phyloP scores from a whole-genome alignment of 192 early-diverging fungal genomes.

The Dispira simplex region DNA sequence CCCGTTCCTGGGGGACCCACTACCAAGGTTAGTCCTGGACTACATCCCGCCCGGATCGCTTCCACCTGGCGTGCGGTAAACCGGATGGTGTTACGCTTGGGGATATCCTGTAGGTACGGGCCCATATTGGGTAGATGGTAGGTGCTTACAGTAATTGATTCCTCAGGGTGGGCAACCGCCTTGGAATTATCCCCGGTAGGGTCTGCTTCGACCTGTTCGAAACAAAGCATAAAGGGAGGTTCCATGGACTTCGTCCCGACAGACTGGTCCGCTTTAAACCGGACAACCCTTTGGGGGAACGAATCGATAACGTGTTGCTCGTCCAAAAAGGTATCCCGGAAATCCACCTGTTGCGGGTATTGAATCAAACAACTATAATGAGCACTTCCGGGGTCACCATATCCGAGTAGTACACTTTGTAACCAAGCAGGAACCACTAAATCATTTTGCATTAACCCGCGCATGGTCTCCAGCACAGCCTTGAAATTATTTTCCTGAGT shows the following conservation, averaged over 20 bases:
- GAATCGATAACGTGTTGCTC: conserved; percentile 54
- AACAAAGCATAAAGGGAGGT: conserved; percentile 66
- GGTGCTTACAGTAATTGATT: conserved; percentile 40
- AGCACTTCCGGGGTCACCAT: conserved; percentile 77
- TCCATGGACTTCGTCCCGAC: conserved; percentile 16
- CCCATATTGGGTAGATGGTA: conserved; percentile 52
- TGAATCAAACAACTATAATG: conserved; percentile 44
- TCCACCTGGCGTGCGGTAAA: conserved; percentile 79
- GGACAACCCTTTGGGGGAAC: conserved; percentile 28
- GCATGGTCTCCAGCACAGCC: conserved; percentile 76
- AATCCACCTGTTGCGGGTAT: conserved; percentile 43
- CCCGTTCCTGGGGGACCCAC: conserved; percentile 98
- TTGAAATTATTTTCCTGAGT: conserved; percentile 92
- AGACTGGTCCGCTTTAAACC: conserved; percentile 21
- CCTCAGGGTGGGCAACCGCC: conserved; percentile 15
- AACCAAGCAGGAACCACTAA: conserved; percentile 85
- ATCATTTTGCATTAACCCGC: conserved; percentile 73
- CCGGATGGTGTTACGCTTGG: conserved; percentile 49
- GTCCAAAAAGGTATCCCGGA: conserved; percentile 81
- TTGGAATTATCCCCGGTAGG: conserved; percentile 21
- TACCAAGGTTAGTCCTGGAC: conserved; percentile 77
- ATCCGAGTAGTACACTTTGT: conserved; percentile 80
- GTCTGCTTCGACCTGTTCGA: conserved; percentile 28
- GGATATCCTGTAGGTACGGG: conserved; percentile 55
- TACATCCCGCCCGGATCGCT: conserved; percentile 75